These are phyloP conservation scores for Vitis vinifera DNA, from an alignment of 164 flowering plant genomes.

Conservation along the genomic window DNA sequence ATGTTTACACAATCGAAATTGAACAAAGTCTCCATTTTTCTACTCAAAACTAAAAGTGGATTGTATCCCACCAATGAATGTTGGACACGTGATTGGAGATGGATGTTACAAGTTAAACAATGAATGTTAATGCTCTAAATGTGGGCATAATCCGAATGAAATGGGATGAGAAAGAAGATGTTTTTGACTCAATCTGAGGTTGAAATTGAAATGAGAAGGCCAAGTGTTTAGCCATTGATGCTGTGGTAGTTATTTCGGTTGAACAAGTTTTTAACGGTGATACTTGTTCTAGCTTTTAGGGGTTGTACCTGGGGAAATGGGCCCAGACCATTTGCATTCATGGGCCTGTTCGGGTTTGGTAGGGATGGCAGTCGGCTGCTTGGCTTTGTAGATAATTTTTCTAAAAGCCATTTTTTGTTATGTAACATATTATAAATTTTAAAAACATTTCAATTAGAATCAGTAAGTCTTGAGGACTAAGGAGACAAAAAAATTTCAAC, in stretches of 20 bases:
- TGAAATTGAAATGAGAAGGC: neutral
- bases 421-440: too few relatives aligned
- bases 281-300: too few relatives aligned
- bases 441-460: too few relatives aligned
- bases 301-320: too few relatives aligned
- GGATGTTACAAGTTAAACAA: slow-evolving; percentile 14
- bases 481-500: too few relatives aligned
- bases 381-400: too few relatives aligned
- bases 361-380: too few relatives aligned
- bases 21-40: slow-evolving; percentile 19
- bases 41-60: slow-evolving; percentile 3
- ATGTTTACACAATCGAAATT: neutral
- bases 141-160: slow-evolving; percentile 4
- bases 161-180: slow-evolving; percentile 15
- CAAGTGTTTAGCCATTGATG: slow-evolving; percentile 3
- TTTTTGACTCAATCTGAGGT: slow-evolving; percentile 20
- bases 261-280: too few relatives aligned
- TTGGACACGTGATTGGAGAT: slow-evolving; percentile 29
- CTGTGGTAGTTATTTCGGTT: slow-evolving; percentile 3
- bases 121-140: slow-evolving; percentile 8
- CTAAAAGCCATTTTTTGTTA: too few relatives aligned
- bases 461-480: too few relatives aligned
- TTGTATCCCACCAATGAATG: neutral
- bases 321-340: too few relatives aligned
- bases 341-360: too few relatives aligned